These are phyloP conservation scores for Lagerstroemia fauriei DNA, from an alignment of 441 rosid species.

Conservation along the genomic window DNA sequence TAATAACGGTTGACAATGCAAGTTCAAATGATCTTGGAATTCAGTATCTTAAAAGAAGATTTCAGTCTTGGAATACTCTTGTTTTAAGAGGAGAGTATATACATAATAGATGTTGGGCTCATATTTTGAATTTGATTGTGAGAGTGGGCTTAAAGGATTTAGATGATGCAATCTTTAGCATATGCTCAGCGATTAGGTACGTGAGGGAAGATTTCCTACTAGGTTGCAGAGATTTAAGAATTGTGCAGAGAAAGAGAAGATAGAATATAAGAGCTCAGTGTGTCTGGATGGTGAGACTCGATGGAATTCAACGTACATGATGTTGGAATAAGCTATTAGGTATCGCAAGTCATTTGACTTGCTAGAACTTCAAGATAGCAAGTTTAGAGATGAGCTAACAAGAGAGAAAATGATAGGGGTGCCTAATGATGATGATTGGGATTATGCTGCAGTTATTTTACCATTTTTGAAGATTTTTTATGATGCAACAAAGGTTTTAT, in stretches of 20 bases:
- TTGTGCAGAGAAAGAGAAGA: not conserved
- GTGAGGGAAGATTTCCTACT: not conserved
- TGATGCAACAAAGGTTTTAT: slow-evolving; percentile 3
- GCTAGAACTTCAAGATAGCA: not conserved
- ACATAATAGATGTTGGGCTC: not conserved
- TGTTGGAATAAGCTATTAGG: not conserved
- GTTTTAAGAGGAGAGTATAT: not conserved
- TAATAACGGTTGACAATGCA: not conserved
- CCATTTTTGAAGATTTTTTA: slow-evolving; percentile 5
- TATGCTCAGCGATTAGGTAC: not conserved
- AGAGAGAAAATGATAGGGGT: not conserved
- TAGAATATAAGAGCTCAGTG: not conserved
- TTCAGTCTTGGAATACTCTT: not conserved
- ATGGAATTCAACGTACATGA: slow-evolving; percentile 12
- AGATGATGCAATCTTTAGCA: not conserved
- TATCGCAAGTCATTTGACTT: slow-evolving; percentile 9
- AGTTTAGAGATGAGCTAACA: not conserved
- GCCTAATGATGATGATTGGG: slow-evolving; percentile 14
- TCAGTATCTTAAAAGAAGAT: not conserved
- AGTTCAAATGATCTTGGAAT: not conserved
- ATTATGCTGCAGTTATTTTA: not conserved
- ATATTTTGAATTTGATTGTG: not conserved
- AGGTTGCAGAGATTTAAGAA: not conserved
- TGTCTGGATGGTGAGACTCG: slow-evolving; percentile 6
- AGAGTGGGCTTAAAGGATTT: not conserved